A percentile compares a stretch with the other conserved stretches of the same genome.
Evolutionary conservation across 805 yeast genomes (phyloP).

Genomic region (Debaryomyces prosopidis): DNA sequence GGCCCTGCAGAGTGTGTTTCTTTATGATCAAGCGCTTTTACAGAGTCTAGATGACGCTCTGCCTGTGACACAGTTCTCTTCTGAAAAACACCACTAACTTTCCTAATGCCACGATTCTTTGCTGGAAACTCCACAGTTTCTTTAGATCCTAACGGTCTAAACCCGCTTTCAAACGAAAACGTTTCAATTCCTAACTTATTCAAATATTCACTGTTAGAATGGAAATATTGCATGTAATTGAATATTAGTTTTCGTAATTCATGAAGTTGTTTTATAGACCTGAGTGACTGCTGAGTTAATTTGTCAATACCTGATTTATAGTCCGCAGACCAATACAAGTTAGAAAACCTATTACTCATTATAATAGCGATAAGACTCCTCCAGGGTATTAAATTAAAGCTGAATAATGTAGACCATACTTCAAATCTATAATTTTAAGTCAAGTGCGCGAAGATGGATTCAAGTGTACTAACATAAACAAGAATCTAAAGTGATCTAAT

Average conservation of each 20-base stretch:
- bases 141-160: constrained; percentile 10
- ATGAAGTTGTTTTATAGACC: constrained; percentile 40
- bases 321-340: constrained; percentile 44
- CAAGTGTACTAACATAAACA: background rate
- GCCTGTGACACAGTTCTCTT: constrained; percentile 2
- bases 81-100: constrained; percentile 1
- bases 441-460: background rate
- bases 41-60: background rate
- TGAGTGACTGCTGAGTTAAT: constrained; percentile 27
- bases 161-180: constrained; percentile 22
- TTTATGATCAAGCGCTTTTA: constrained; percentile 2
- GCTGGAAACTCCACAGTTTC: constrained; percentile 3
- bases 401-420: background rate
- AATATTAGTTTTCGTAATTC: constrained; percentile 39
- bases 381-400: background rate
- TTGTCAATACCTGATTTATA: constrained; percentile 35
- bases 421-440: background rate
- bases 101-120: background rate
- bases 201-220: constrained; percentile 35
- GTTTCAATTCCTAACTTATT: constrained; percentile 25
- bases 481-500: background rate
- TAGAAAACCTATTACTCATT: constrained; percentile 24
- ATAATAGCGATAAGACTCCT: background rate
- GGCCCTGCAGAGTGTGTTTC: background rate
- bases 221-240: constrained; percentile 35